Conservation (phyloP, 2,329 filamentous ascomycete genomes). For the Fonsecaea monophora region DNA sequence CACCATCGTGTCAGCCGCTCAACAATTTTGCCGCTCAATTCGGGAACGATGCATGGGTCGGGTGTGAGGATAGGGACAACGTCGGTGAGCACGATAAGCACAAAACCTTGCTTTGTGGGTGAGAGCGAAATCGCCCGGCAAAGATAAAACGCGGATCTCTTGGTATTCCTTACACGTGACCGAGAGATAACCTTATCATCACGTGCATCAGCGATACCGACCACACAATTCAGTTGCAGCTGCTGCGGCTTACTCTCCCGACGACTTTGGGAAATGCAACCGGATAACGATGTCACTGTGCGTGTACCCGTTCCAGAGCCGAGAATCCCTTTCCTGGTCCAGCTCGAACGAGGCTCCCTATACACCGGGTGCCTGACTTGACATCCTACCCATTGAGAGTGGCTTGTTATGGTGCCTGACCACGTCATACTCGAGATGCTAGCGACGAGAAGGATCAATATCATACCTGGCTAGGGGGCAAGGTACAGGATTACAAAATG, state of each 20-base stretch:
- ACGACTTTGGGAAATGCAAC: background rate
- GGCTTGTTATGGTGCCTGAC: too few species aligned
- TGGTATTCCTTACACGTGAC: background rate
- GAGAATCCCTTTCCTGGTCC: background rate
- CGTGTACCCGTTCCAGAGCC: too few species aligned
- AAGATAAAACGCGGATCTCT: slow-evolving; percentile 7
- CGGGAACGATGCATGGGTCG: background rate
- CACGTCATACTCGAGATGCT: background rate
- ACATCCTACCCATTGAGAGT: too few species aligned
- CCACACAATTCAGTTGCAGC: too few species aligned
- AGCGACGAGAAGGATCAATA: background rate
- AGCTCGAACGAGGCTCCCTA: background rate
- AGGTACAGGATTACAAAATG: background rate
- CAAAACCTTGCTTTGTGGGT: background rate
- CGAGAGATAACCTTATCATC: background rate
- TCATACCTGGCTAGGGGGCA: background rate
- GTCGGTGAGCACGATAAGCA: background rate
- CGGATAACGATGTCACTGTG: background rate
- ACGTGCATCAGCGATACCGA: background rate
- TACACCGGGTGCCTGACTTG: too few species aligned
- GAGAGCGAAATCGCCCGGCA: background rate
- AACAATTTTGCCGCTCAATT: slow-evolving; percentile 1
- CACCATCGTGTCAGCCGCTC: background rate
- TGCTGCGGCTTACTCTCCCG: background rate
- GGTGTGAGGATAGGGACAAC: background rate